Conservation (phyloP, 805 yeast species). For the Ogataea allantospora region DNA sequence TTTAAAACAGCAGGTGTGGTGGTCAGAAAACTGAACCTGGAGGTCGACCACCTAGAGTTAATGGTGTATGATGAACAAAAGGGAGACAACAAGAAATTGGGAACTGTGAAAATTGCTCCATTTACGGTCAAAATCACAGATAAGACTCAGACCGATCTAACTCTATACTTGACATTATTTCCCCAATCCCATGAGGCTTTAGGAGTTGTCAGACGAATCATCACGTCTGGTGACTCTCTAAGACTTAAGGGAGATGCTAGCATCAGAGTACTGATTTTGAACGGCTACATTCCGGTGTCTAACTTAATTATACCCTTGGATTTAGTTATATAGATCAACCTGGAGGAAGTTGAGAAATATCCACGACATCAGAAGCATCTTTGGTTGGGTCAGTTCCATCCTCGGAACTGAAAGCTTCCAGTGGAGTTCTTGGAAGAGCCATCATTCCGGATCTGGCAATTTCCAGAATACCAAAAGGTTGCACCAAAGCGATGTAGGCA, state of each 20-base stretch:
- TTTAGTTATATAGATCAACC: slow-evolving; percentile 51
- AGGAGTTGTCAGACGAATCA: slow-evolving; percentile 32
- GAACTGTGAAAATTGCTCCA: slow-evolving; percentile 34
- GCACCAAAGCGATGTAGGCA: slow-evolving; percentile 81
- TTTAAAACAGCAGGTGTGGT: slow-evolving; percentile 36
- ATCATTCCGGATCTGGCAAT: slow-evolving; percentile 98
- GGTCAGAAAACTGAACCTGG: slow-evolving; percentile 29
- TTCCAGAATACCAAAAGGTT: slow-evolving; percentile 95
- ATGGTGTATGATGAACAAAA: slow-evolving; percentile 26
- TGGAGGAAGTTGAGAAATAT: slow-evolving; percentile 89
- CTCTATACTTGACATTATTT: slow-evolving; percentile 30
- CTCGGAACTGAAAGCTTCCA: slow-evolving; percentile 49
- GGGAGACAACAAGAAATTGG: slow-evolving; percentile 29
- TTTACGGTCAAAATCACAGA: slow-evolving; percentile 35
- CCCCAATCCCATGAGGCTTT: slow-evolving; percentile 36
- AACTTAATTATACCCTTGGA: slow-evolving; percentile 33
- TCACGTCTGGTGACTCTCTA: slow-evolving; percentile 33
- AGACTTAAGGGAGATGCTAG: slow-evolving; percentile 36
- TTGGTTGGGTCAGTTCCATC: slow-evolving; percentile 49
- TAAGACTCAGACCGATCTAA: slow-evolving; percentile 25
- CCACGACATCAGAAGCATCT: slow-evolving; percentile 72
- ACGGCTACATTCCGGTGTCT: slow-evolving; percentile 35
- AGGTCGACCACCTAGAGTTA: slow-evolving; percentile 33
- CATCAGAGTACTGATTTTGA: slow-evolving; percentile 32
- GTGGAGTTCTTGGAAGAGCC: slow-evolving; percentile 96